Conservation (phyloP, 2,329 filamentous ascomycete genomes). For the Coniochaeta sp. region DNA sequence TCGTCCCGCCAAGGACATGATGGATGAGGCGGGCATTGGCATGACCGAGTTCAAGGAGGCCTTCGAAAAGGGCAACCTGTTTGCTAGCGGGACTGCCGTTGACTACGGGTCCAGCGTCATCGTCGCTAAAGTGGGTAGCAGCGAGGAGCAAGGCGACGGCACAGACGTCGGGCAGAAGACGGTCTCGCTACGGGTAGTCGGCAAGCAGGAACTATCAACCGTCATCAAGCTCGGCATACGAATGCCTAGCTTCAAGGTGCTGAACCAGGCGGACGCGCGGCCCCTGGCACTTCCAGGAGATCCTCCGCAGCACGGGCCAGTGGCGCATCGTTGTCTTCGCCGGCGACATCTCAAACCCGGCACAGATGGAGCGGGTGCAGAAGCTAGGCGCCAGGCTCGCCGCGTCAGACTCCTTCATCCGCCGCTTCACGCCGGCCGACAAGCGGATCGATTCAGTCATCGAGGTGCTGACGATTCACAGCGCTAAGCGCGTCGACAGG, state of each 20-base stretch:
- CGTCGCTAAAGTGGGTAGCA: conserved; percentile 44
- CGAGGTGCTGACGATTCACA: conserved; percentile 56
- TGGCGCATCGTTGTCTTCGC: conserved; percentile 57
- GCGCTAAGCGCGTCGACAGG: conserved; percentile 37
- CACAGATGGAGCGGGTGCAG: conserved; percentile 37
- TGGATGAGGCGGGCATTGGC: conserved; percentile 53
- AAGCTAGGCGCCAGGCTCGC: conserved; percentile 37
- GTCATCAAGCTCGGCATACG: conserved; percentile 47
- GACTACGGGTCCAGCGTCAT: conserved; percentile 51
- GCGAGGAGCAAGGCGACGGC: conserved; percentile 8
- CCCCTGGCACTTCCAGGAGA: conserved; percentile 54
- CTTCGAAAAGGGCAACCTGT: conserved; percentile 53
- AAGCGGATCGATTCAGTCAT: conserved; percentile 31
- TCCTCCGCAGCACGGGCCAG: conserved; percentile 47
- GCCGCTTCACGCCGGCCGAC: conserved; percentile 19
- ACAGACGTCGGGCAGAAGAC: neutral
- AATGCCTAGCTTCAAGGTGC: conserved; percentile 50
- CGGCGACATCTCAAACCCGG: conserved; percentile 41
- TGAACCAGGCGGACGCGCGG: conserved; percentile 48
- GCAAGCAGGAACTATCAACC: conserved; percentile 33
- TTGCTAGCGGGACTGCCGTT: conserved; percentile 49
- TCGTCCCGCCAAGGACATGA: conserved; percentile 49
- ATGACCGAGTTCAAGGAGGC: conserved; percentile 57
- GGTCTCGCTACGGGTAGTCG: conserved; percentile 10
- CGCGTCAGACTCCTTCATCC: conserved; percentile 30